A percentile compares a stretch with the other conserved stretches of the same genome.
phyloP scores from a whole-genome alignment of 192 early-diverging fungal genomes.

The Coemansia sp. region DNA sequence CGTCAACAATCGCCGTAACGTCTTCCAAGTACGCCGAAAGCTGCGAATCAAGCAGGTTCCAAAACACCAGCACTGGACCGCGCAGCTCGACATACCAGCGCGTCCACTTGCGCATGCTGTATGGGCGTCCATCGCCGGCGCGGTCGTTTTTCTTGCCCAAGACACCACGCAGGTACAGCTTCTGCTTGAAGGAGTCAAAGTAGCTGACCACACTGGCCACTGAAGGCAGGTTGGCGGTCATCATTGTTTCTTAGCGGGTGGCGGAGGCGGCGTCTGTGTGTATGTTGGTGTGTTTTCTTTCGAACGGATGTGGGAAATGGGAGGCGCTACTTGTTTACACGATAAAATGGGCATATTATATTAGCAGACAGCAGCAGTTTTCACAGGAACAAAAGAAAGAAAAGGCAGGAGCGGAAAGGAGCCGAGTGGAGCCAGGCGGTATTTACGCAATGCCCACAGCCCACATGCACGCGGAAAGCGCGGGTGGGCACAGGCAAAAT shows the following conservation, averaged over 20 bases:
- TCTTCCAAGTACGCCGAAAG: slow-evolving; percentile 55
- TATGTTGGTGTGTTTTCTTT: background rate
- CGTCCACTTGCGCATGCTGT: slow-evolving; percentile 65
- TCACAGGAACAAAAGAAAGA: background rate
- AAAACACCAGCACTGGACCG: slow-evolving; percentile 67
- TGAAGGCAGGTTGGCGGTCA: slow-evolving; percentile 25
- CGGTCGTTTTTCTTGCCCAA: slow-evolving; percentile 69
- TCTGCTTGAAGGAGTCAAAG: slow-evolving; percentile 69
- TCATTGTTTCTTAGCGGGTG: slow-evolving; percentile 18
- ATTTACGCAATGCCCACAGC: slow-evolving; percentile 8
- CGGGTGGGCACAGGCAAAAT: background rate
- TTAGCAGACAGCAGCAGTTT: slow-evolving; percentile 1
- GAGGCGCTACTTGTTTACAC: slow-evolving; percentile 9
- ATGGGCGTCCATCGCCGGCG: slow-evolving; percentile 61
- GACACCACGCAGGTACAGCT: slow-evolving; percentile 72
- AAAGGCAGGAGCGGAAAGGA: background rate
- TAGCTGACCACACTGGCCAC: slow-evolving; percentile 38
- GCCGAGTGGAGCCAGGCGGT: background rate
- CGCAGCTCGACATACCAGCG: slow-evolving; percentile 72
- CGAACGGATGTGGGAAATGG: slow-evolving; percentile 10
- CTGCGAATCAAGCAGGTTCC: slow-evolving; percentile 56
- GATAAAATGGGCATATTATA: slow-evolving; percentile 8
- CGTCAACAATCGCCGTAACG: slow-evolving; percentile 53
- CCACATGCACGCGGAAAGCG: background rate
- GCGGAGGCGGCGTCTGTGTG: slow-evolving; percentile 6